Percentiles rank a stretch among this genome's conserved stretches.
These are phyloP conservation scores for Coemansia sp. DNA, from an alignment of 192 early-diverging fungal species.

Conservation along the genomic window DNA sequence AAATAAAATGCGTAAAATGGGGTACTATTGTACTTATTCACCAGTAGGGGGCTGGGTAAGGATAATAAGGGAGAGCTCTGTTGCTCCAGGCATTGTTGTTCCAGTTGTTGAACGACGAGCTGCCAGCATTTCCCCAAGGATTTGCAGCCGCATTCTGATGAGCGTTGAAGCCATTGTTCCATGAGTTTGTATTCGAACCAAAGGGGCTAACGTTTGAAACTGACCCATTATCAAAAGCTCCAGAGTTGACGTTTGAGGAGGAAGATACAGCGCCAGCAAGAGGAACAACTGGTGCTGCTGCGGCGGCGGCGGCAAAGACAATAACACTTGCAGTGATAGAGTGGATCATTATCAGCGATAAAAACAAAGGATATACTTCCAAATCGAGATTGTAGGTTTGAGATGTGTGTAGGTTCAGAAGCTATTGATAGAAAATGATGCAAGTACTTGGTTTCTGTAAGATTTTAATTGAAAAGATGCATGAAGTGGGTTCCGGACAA, in stretches of 20 bases:
- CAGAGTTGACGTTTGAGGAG: constrained; percentile 45
- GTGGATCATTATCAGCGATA: constrained; percentile 16
- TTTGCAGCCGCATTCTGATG: constrained; percentile 44
- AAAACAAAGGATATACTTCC: not conserved
- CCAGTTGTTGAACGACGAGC: constrained; percentile 56
- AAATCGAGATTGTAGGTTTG: not conserved
- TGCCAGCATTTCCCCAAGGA: constrained; percentile 48
- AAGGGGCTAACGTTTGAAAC: constrained; percentile 37
- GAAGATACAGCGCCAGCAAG: constrained; percentile 27
- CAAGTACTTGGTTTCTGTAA: not conserved
- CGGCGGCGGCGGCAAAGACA: constrained; percentile 16
- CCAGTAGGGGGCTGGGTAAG: constrained; percentile 44
- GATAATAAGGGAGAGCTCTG: constrained; percentile 15
- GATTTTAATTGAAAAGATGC: not conserved
- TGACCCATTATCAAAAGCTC: constrained; percentile 44
- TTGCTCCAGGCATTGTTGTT: constrained; percentile 57
- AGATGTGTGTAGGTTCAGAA: not conserved
- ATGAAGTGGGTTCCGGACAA: not conserved
- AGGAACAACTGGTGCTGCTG: constrained; percentile 30
- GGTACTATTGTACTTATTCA: not conserved
- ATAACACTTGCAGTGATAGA: constrained; percentile 6
- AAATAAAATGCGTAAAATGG: not conserved
- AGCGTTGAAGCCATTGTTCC: constrained; percentile 53
- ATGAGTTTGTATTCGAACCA: constrained; percentile 38
- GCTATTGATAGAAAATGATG: not conserved